These are phyloP conservation scores for Komagataella ulmi DNA, from an alignment of 805 yeast species.

Conservation along the genomic window DNA sequence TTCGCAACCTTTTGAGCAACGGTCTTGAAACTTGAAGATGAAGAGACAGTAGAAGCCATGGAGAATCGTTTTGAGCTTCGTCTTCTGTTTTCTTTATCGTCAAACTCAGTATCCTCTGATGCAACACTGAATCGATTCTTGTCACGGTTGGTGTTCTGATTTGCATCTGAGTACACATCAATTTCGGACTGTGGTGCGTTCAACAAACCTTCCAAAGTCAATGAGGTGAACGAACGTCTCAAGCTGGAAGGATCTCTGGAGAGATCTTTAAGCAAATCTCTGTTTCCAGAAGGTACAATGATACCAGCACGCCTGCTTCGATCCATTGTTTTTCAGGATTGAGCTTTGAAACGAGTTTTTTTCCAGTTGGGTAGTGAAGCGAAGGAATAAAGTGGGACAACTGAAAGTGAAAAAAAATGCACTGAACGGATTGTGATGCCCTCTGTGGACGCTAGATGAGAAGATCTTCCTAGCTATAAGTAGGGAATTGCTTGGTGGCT, in stretches of 20 bases:
- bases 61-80: conserved; percentile 2
- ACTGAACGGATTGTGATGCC: neutral
- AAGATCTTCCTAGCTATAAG: neutral
- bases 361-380: neutral
- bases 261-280: neutral
- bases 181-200: neutral
- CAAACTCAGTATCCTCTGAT: neutral
- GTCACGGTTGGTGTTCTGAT: neutral
- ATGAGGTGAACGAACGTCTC: neutral
- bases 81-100: neutral
- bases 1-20: conserved; percentile 11
- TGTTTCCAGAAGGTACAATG: neutral
- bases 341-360: neutral
- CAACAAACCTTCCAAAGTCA: neutral
- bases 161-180: neutral
- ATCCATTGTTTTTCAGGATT: neutral
- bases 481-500: neutral
- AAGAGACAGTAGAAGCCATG: conserved; percentile 10
- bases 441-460: neutral
- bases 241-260: neutral
- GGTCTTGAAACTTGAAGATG: conserved; percentile 11
- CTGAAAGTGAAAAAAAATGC: neutral
- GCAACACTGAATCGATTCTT: neutral
- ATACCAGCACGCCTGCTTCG: neutral
- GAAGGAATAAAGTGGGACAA: neutral